Percentiles rank a stretch among this genome's conserved stretches.
These are phyloP conservation scores for Sporothrix brasiliensis DNA, from an alignment of 2,329 filamentous ascomycete species.

Conservation along the genomic window DNA sequence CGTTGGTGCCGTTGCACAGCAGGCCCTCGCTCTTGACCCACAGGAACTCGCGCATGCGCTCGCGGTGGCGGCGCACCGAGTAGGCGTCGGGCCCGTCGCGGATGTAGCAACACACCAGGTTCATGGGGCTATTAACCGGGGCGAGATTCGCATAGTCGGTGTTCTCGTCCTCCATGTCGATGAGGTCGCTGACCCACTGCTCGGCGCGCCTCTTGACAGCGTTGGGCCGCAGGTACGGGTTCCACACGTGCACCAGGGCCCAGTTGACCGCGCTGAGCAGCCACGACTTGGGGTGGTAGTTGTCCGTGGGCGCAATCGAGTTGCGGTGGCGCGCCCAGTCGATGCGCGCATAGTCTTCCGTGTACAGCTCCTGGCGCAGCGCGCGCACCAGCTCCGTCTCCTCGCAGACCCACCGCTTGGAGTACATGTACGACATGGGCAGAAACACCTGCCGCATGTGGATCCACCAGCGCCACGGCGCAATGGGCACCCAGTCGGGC, in stretches of 20 bases:
- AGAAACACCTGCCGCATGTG: slow-evolving; percentile 97
- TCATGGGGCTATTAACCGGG: slow-evolving; percentile 89
- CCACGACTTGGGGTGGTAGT: slow-evolving; percentile 92
- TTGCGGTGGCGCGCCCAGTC: slow-evolving; percentile 79
- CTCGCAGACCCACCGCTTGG: slow-evolving; percentile 76
- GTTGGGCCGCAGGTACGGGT: slow-evolving; percentile 71
- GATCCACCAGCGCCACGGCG: slow-evolving; percentile 96
- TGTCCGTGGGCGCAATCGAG: slow-evolving; percentile 75
- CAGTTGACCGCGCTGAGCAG: slow-evolving; percentile 78
- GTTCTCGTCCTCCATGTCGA: slow-evolving; percentile 91
- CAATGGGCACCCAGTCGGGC: slow-evolving; percentile 85
- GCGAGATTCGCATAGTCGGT: slow-evolving; percentile 85
- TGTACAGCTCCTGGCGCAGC: slow-evolving; percentile 80
- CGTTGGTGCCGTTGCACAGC: slow-evolving; percentile 94
- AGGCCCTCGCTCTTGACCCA: slow-evolving; percentile 94
- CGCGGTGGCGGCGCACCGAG: slow-evolving; percentile 74
- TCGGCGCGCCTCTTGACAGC: slow-evolving; percentile 72
- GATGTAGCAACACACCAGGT: slow-evolving; percentile 82
- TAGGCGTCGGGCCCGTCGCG: slow-evolving; percentile 75
- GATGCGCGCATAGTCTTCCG: slow-evolving; percentile 75
- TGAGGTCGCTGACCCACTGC: slow-evolving; percentile 77
- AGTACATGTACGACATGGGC: slow-evolving; percentile 89
- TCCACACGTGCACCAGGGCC: slow-evolving; percentile 77
- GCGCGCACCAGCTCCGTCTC: slow-evolving; percentile 72
- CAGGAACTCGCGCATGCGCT: slow-evolving; percentile 80